A percentile compares a stretch with the other conserved stretches of the same genome.
phyloP scores from a whole-genome alignment of 169 alveolate genomes.

The Eimeria falciformis region DNA sequence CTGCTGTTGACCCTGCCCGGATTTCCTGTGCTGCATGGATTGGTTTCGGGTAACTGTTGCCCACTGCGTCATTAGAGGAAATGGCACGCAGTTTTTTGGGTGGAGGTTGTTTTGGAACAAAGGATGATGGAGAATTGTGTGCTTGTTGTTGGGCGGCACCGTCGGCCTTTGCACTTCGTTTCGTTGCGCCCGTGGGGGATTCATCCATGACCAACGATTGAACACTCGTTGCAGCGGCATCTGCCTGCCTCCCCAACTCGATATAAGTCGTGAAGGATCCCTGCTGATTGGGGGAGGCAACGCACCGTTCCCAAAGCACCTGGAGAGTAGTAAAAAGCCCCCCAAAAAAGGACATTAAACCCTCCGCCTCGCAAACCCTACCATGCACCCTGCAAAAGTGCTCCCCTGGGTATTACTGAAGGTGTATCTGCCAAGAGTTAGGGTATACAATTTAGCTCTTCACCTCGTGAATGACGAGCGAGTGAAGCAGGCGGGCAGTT shows the following conservation, averaged over 20 bases:
- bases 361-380: not conserved
- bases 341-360: not conserved
- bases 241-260: constrained; percentile 42
- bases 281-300: not conserved
- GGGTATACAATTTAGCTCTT: no score
- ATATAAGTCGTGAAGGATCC: constrained; percentile 54
- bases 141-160: not conserved
- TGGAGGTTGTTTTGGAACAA: not conserved
- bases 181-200: not conserved
- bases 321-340: not conserved
- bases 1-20: no score
- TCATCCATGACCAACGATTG: not conserved
- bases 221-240: not conserved
- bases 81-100: not conserved
- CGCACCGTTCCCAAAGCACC: constrained; percentile 68
- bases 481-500: constrained; percentile 41
- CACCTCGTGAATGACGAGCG: constrained; percentile 71
- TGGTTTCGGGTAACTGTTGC: no score
- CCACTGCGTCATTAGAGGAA: not conserved
- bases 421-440: no score
- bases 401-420: no score
- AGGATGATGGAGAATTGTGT: not conserved
- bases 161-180: not conserved
- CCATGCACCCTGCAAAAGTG: not conserved
- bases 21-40: no score